These are phyloP conservation scores for Terfezia claveryi DNA, from an alignment of 495 filamentous ascomycete species.

Conservation along the genomic window DNA sequence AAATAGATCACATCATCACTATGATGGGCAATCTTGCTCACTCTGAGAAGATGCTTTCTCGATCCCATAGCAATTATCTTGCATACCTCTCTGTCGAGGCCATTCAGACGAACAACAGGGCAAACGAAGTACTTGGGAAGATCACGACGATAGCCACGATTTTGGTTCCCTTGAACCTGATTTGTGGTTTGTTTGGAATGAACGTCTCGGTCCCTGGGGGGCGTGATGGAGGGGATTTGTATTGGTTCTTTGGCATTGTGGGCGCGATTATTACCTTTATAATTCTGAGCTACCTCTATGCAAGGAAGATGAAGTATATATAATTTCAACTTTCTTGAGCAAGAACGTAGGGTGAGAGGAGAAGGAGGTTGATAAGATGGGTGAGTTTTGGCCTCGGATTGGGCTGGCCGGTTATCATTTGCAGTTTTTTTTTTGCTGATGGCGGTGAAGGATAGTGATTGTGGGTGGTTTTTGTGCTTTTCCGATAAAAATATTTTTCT, in stretches of 20 bases:
- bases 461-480: too few species aligned
- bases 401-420: too few species aligned
- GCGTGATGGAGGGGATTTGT: conserved; percentile 32
- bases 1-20: conserved; percentile 73
- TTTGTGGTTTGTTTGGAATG: conserved; percentile 98
- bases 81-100: conserved; percentile 36
- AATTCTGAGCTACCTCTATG: conserved; percentile 51
- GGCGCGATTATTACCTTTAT: conserved; percentile 57
- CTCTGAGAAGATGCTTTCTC: conserved; percentile 83
- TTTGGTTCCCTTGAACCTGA: conserved; percentile 92
- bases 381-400: background rate
- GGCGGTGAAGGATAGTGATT: too few species aligned
- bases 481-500: too few species aligned
- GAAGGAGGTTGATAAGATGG: background rate
- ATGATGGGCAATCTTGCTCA: conserved; percentile 90
- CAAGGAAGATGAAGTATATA: conserved; percentile 37
- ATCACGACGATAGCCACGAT: conserved; percentile 92
- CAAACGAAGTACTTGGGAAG: conserved; percentile 92
- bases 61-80: conserved; percentile 89
- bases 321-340: background rate
- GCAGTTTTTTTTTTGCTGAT: too few species aligned
- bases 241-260: conserved; percentile 46
- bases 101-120: conserved; percentile 66
- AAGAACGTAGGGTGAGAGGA: background rate
- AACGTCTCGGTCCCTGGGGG: conserved; percentile 91